phyloP scores from a whole-genome alignment of 257 asterid genomes.

The Solanum piurae region DNA sequence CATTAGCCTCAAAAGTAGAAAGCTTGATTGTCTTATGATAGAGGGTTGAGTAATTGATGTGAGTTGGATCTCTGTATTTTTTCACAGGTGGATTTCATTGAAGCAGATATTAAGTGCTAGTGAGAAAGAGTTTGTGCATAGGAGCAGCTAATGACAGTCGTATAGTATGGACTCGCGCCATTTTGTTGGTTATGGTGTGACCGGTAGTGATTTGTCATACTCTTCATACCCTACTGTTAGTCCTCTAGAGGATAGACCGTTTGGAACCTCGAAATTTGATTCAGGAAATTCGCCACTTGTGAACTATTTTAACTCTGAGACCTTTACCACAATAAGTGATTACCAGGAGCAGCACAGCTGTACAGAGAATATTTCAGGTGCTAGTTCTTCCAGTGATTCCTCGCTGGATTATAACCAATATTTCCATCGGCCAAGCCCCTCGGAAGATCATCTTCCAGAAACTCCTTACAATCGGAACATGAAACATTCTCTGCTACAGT shows the following conservation, averaged over 20 bases:
- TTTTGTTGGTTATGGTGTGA: constrained; percentile 8
- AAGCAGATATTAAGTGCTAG: background rate
- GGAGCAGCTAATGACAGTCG: constrained; percentile 6
- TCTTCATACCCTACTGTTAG: constrained; percentile 33
- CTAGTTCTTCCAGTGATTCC: constrained; percentile 52
- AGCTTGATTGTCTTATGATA: background rate
- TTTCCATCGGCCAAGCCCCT: constrained; percentile 29
- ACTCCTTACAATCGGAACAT: constrained; percentile 25
- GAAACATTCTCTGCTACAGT: constrained; percentile 30
- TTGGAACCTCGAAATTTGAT: constrained; percentile 40
- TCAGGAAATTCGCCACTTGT: constrained; percentile 50
- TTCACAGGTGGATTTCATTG: background rate
- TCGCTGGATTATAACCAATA: constrained; percentile 30
- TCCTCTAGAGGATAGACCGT: constrained; percentile 32
- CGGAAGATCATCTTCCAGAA: constrained; percentile 26
- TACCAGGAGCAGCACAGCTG: constrained; percentile 43
- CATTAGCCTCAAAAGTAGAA: background rate
- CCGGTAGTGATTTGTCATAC: constrained; percentile 13
- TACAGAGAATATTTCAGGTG: constrained; percentile 39
- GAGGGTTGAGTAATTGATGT: background rate
- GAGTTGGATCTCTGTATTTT: background rate
- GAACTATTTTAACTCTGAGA: constrained; percentile 36
- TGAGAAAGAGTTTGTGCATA: background rate
- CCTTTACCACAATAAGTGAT: constrained; percentile 20
- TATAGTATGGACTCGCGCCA: constrained; percentile 23